phyloP scores from a whole-genome alignment of 345 rosid species.

The Murraya paniculata region DNA sequence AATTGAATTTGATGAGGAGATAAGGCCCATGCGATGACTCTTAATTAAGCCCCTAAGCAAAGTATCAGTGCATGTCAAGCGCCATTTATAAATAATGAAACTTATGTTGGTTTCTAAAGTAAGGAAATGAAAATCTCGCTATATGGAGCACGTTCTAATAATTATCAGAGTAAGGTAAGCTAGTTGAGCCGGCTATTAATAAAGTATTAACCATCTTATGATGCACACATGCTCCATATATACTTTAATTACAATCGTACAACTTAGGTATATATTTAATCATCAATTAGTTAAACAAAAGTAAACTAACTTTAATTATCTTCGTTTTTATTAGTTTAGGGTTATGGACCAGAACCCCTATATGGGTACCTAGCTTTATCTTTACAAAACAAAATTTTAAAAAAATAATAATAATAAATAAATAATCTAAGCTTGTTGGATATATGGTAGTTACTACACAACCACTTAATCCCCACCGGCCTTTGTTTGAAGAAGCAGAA shows the following conservation, averaged over 20 bases:
- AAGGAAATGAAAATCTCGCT: neutral
- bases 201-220: neutral
- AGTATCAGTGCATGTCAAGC: neutral
- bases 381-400: too few relatives aligned
- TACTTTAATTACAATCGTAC: neutral
- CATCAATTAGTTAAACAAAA: neutral
- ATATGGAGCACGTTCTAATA: neutral
- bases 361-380: neutral
- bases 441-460: neutral
- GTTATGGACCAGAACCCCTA: neutral
- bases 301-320: neutral
- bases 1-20: too few relatives aligned
- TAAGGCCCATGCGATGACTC: neutral
- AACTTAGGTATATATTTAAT: neutral
- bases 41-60: neutral
- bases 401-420: fast-evolving
- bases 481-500: neutral
- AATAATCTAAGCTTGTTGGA: neutral
- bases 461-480: too few relatives aligned
- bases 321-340: neutral
- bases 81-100: neutral
- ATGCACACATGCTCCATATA: neutral
- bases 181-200: neutral
- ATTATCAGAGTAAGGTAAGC: neutral
- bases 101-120: neutral